Evolutionary conservation across 78 protist species (phyloP).

Genomic region (Protostelium mycophagum): DNA sequence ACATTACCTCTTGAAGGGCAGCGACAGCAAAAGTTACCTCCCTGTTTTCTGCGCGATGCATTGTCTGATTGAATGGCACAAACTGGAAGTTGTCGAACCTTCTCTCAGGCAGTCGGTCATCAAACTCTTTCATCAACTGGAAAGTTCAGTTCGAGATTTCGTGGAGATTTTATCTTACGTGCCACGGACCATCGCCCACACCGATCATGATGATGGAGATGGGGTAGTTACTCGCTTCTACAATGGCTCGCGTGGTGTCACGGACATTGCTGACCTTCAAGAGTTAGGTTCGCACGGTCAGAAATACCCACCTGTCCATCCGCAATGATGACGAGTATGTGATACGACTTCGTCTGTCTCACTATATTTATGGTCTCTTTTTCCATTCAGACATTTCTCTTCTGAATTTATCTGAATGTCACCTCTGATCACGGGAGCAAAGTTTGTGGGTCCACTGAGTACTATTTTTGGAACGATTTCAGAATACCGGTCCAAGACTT

Average conservation of each 20-base stretch:
- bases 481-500: constrained; percentile 40
- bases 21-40: constrained; percentile 59
- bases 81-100: constrained; percentile 69
- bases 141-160: background rate
- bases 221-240: constrained; percentile 58
- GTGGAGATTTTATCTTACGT: background rate
- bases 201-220: constrained; percentile 58
- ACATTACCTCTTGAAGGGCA: constrained; percentile 35
- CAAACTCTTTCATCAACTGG: constrained; percentile 35
- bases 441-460: constrained; percentile 79
- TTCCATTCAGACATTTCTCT: background rate
- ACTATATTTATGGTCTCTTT: constrained; percentile 42
- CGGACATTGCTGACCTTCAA: constrained; percentile 34
- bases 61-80: constrained; percentile 21
- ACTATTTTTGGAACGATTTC: constrained; percentile 65
- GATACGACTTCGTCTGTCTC: constrained; percentile 20
- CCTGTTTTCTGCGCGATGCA: constrained; percentile 51
- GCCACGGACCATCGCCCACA: constrained; percentile 77
- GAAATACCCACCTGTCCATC: constrained; percentile 36
- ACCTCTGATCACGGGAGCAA: constrained; percentile 45
- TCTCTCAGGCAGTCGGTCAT: constrained; percentile 49
- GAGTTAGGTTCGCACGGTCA: background rate
- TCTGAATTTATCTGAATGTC: background rate
- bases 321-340: constrained; percentile 61
- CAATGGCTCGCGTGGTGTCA: constrained; percentile 49